Conservation (phyloP, 768 basidiomycete species). For the Phylloporus scabripes region DNA sequence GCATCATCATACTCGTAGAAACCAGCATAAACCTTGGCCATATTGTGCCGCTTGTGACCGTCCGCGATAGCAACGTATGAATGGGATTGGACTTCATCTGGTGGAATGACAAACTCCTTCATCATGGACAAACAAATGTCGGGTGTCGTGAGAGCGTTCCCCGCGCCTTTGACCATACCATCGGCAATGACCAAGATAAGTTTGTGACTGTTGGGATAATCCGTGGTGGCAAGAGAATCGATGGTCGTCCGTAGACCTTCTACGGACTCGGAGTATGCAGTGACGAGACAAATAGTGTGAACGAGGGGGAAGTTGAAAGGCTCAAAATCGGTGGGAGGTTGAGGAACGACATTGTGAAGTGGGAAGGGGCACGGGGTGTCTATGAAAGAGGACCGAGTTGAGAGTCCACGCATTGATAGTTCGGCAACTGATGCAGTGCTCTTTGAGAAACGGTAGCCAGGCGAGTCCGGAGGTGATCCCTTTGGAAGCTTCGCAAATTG, state of each 20-base stretch:
- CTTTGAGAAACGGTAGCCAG: slow-evolving; percentile 65
- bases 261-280: slow-evolving; percentile 95
- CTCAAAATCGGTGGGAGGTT: slow-evolving; percentile 86
- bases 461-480: slow-evolving; percentile 68
- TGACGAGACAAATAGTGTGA: slow-evolving; percentile 93
- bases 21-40: slow-evolving; percentile 97
- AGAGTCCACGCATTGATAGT: slow-evolving; percentile 20
- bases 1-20: slow-evolving; percentile 94
- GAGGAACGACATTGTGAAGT: slow-evolving; percentile 81
- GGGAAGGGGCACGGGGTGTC: slow-evolving; percentile 91
- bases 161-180: slow-evolving; percentile 96
- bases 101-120: slow-evolving; percentile 82
- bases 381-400: slow-evolving; percentile 45
- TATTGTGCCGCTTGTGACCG: slow-evolving; percentile 99
- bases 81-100: slow-evolving; percentile 84
- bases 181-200: slow-evolving; percentile 93
- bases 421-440: slow-evolving; percentile 75
- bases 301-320: slow-evolving; percentile 95
- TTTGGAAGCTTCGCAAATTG: slow-evolving; percentile 46
- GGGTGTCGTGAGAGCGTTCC: slow-evolving; percentile 84
- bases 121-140: slow-evolving; percentile 96
- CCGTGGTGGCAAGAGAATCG: slow-evolving; percentile 97
- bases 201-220: slow-evolving; percentile 98
- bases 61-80: slow-evolving; percentile 99
- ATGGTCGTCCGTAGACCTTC: slow-evolving; percentile 95